These are phyloP conservation scores for Hortaea sp. DNA, from an alignment of 2,329 filamentous ascomycete genomes.

Conservation along the genomic window DNA sequence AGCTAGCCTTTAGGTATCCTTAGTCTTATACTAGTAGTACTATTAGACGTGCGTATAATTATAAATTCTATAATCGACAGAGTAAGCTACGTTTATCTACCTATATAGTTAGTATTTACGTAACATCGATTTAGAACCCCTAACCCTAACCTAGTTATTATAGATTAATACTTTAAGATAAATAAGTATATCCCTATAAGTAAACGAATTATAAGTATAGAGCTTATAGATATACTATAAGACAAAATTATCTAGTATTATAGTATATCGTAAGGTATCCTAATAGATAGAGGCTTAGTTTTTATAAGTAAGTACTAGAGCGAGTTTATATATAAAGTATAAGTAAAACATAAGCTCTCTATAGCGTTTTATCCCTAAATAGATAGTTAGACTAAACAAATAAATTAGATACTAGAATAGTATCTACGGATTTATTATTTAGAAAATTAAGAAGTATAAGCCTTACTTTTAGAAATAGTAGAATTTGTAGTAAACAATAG, in stretches of 20 bases:
- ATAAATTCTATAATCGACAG: too few relatives aligned
- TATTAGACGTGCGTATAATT: too few relatives aligned
- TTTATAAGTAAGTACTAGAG: not conserved
- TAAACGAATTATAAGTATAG: not conserved
- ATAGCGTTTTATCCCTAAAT: not conserved
- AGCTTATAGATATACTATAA: not conserved
- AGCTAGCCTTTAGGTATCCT: too few relatives aligned
- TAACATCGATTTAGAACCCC: too few relatives aligned
- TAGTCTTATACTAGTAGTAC: too few relatives aligned
- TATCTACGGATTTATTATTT: not conserved
- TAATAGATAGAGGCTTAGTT: not conserved
- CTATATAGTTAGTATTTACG: too few relatives aligned
- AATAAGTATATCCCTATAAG: not conserved
- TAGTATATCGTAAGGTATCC: not conserved
- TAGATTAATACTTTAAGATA: constrained; percentile 8
- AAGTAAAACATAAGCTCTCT: not conserved
- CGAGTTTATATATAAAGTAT: not conserved
- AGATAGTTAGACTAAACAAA: not conserved
- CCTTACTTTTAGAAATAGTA: not conserved
- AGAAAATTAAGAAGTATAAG: not conserved
- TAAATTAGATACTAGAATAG: not conserved
- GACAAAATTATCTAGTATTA: not conserved
- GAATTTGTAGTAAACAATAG: not conserved
- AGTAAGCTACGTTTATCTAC: too few relatives aligned
- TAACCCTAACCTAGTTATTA: constrained; percentile 9